A percentile compares a stretch with the other conserved stretches of the same genome.
Evolutionary conservation across 176 grass and related monocot genomes (phyloP).

Genomic region (Bonia amplexicaulis): DNA sequence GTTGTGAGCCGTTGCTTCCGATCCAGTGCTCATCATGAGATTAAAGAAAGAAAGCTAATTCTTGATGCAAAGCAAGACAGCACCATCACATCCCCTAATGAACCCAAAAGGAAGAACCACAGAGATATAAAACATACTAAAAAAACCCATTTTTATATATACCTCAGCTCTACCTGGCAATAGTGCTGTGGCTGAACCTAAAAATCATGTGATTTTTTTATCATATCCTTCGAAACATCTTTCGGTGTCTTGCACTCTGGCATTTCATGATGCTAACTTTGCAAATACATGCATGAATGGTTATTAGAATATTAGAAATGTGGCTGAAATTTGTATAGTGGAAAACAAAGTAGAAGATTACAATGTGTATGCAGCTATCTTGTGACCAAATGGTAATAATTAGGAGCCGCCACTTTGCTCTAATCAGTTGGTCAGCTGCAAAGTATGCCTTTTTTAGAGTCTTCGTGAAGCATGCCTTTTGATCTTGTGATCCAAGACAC

Average conservation of each 20-base stretch:
- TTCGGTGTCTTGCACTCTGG: constrained; percentile 28
- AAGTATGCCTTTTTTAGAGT: constrained; percentile 17
- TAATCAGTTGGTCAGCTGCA: constrained; percentile 34
- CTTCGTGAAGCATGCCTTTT: constrained; percentile 41
- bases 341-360: constrained; percentile 11
- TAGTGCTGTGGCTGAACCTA: constrained; percentile 39
- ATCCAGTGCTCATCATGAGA: constrained; percentile 38
- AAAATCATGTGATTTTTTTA: constrained; percentile 34
- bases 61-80: constrained; percentile 37
- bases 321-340: constrained; percentile 16
- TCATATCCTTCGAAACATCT: constrained; percentile 30
- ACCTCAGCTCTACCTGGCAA: constrained; percentile 34
- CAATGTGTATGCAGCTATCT: not conserved
- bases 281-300: constrained; percentile 1
- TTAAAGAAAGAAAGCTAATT: constrained; percentile 50
- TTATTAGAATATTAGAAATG: constrained; percentile 21
- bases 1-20: constrained; percentile 41
- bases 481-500: constrained; percentile 25
- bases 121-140: not conserved
- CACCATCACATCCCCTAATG: constrained; percentile 23
- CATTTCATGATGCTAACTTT: constrained; percentile 25
- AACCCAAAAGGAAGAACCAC: constrained; percentile 21
- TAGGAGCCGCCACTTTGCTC: not conserved
- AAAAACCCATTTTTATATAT: not conserved
- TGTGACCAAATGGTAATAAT: constrained; percentile 24